Evolutionary conservation across 1,139 yeast species (phyloP), one percentile per base, ranked within the genome.

Genomic region (Candida neerlandica): DNA sequence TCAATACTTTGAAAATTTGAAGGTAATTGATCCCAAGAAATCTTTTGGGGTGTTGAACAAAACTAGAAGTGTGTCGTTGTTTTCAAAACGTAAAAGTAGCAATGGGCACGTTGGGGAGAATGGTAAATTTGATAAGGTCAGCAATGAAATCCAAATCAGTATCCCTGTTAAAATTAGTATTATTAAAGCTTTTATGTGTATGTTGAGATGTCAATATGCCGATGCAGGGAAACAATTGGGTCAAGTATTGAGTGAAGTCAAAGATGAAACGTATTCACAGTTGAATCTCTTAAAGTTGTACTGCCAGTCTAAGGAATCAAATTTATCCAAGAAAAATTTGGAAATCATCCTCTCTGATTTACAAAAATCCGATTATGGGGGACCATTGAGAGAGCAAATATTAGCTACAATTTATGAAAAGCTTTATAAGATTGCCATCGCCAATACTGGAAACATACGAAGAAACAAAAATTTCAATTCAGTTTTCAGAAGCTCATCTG

Each of bases 151-250:
- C n/a, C 42, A 39, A 7, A 38, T 41, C 19, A 11, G 16, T 14
- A 26, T 23, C 5, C 33, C 37, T 5, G 16, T 37, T 7, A 44
- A 49, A 19, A 43, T 51, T 15, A 37, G 41, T 14, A 38, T 51
- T 12, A 45, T 55, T 9, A 46, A 43, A 34, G 57, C 54, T 2
- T 53, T 47, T 21, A 46, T 55, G 33, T 46, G 52, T 18, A 48
- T 55, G 56, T 48, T 53, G 14, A 49, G 55, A 16, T 47, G 49
- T 15, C 44, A 55, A 39, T 55, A 52, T 29, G 29, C 35, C 9
- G 51, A 49, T 15, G 56, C 57, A 11, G 33, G 14, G 11, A 40
- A 37, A 9, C 30, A 41, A 15, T 53, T 54, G 12, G 21, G 29
- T 39, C 43, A 33, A 29, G 43, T 45, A 1, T 44, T 44, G 15